Percentiles rank a stretch among this genome's conserved stretches.
phyloP scores from a whole-genome alignment of 2,329 filamentous ascomycete species.

The Ophiosphaerella korrae region DNA sequence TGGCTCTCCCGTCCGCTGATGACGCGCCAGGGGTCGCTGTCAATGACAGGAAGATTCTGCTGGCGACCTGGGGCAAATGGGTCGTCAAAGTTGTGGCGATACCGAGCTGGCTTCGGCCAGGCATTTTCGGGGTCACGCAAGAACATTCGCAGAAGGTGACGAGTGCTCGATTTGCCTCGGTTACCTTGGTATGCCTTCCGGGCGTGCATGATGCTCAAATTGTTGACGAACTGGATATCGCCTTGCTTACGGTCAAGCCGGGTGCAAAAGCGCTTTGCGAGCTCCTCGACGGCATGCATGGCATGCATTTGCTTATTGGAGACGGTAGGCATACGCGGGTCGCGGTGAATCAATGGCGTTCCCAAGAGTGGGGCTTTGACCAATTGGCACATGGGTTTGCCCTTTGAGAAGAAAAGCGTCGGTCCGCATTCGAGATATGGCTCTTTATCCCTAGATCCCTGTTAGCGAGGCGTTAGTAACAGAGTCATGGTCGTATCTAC shows the following conservation, averaged over 20 bases:
- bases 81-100: slow-evolving; percentile 37
- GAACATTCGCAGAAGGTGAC: slow-evolving; percentile 47
- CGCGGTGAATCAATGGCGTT: slow-evolving; percentile 37
- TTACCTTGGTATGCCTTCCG: slow-evolving; percentile 38
- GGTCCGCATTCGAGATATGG: slow-evolving; percentile 43
- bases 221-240: slow-evolving; percentile 47
- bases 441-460: slow-evolving; percentile 22
- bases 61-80: slow-evolving; percentile 36
- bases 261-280: slow-evolving; percentile 35
- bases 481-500: slow-evolving; percentile 22
- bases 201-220: slow-evolving; percentile 45
- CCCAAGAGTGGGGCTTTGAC: slow-evolving; percentile 47
- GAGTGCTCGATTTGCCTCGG: slow-evolving; percentile 30
- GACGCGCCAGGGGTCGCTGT: slow-evolving; percentile 44
- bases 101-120: slow-evolving; percentile 40
- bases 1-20: slow-evolving; percentile 48
- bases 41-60: slow-evolving; percentile 41
- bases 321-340: slow-evolving; percentile 36
- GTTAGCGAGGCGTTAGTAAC: slow-evolving; percentile 2
- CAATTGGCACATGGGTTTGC: slow-evolving; percentile 44
- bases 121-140: slow-evolving; percentile 41
- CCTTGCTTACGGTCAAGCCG: slow-evolving; percentile 42
- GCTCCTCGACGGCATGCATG: slow-evolving; percentile 33
- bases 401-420: slow-evolving; percentile 42
- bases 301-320: slow-evolving; percentile 36